Base-by-base conservation (phyloP, 306 rosid species). In the Glycine tomentella region DNA sequence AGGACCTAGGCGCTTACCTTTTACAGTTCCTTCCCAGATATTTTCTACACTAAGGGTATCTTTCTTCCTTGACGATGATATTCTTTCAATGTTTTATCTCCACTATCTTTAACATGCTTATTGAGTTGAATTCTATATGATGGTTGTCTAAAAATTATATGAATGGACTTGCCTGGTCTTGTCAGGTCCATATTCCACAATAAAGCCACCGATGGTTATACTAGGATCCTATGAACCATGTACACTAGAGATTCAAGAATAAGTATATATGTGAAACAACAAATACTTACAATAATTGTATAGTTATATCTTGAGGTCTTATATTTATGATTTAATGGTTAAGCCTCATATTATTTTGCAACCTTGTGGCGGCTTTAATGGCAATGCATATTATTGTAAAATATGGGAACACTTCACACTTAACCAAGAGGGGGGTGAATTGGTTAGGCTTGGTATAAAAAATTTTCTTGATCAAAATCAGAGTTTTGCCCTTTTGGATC, bases 1-100 rank as follows among this genome's bases (percentile, higher is more conserved):
- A 84, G 99, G 99, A 74, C 90, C 94, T 71, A 88, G 58, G 69
- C 99, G 97, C 82, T 87, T 95, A 72, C 91, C 94, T 82, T 91
- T 95, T 74, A 91, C 98, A 25, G 87, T 93, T 82, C 98, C 98
- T 80, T 89, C 98, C 83, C 88, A 90, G 25, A 84, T 90, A 79
- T 82, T 93, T 82, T 90, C 98, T 80, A 86, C 96, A 53, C 96
- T 95, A 15, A 86, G 87, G 93, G 99, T 95, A 87, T 83, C 86
- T 69, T 78, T 82, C 81, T 72, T 55, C 77, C 59, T 78, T 48
- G 33, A 63, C 5, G 40, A 49, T 61, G 69, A 66, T 52, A 45
- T 76, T 46, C 49, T 8, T 81, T 86, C 33, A 11, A n/a, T 85
- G 50, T 74, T 62, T 55, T 10, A 75, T 75, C 56, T 69, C 68